Conservation (phyloP, 257 asterid genomes). For the Cordia subcordata region DNA sequence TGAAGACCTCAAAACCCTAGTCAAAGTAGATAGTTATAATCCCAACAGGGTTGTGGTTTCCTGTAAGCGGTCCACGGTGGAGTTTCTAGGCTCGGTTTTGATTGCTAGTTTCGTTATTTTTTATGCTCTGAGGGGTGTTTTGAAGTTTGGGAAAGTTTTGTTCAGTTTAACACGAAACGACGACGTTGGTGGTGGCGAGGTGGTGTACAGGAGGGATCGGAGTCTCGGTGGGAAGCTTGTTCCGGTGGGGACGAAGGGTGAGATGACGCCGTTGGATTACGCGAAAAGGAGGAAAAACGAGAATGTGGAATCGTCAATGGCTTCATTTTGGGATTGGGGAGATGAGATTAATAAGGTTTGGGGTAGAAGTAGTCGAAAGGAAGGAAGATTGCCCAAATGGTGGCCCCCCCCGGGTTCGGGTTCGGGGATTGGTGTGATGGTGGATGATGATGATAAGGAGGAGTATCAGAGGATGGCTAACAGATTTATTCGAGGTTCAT, state of each 20-base stretch:
- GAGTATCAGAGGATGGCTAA: slow-evolving; percentile 69
- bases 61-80: slow-evolving; percentile 72
- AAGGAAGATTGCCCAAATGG: slow-evolving; percentile 74
- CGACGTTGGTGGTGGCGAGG: slow-evolving; percentile 32
- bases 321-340: slow-evolving; percentile 11
- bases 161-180: background rate
- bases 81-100: slow-evolving; percentile 36
- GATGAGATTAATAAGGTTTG: slow-evolving; percentile 21
- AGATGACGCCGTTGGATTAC: slow-evolving; percentile 27
- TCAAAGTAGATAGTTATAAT: slow-evolving; percentile 31
- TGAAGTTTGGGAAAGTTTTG: slow-evolving; percentile 16
- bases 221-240: slow-evolving; percentile 93
- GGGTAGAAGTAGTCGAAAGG: slow-evolving; percentile 26
- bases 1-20: slow-evolving; percentile 57
- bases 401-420: slow-evolving; percentile 55
- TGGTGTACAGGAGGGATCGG: slow-evolving; percentile 77
- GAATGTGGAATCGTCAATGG: slow-evolving; percentile 7
- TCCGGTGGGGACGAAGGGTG: slow-evolving; percentile 47
- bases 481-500: slow-evolving; percentile 61
- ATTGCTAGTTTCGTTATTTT: slow-evolving; percentile 41
- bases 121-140: slow-evolving; percentile 34
- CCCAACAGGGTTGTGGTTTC: slow-evolving; percentile 50
- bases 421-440: slow-evolving; percentile 17
- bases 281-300: slow-evolving; percentile 17
- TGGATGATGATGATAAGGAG: slow-evolving; percentile 31